Evolutionary conservation across 352 stramenopile species (phyloP), one percentile per base, ranked within the genome.

Genomic region (Sclerospora graminicola): DNA sequence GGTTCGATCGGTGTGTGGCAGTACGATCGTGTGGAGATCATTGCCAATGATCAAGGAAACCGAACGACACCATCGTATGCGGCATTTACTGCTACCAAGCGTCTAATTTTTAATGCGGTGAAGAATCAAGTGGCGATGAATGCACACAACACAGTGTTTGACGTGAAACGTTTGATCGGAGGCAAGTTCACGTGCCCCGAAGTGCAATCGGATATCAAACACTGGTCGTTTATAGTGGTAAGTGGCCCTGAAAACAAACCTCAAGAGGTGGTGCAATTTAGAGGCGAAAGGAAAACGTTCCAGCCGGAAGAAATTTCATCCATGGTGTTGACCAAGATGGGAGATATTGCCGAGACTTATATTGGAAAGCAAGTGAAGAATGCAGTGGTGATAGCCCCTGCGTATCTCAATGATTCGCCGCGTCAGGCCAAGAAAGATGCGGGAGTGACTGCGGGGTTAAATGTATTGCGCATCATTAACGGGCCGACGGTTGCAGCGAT

Each of bases 371-470:
- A 71, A 9, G 60, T 81, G 2, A 69, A 69, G 45, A 82, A 83
- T 15, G 66, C 75, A 7, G 91, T 97, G 14, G 78, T 97, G 28
- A 97, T 91, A 8, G 91, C 98, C 15, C 91, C 91, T n/a, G 91
- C 92, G 2, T 96, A 97, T 51, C 98, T 98, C 61, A 97, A 97
- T 54, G 86, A 97, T 57, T 89, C 72, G 45, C 91, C 98, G 60
- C 81, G 92, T 67, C 62, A 73, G 50, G 59, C 66, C 10, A 78
- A 63, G 46, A 78, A 78, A 58, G 66, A 78, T 42, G 66, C 63
- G 16, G 66, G 66, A 38, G 49, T 59, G n/a, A 78, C 75, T 19
- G 66, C 66, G 41, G 66, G 66, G 20, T 55, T 78, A 13, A 60
- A 78, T 24, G 66, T 78, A 26, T 66, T 67, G 47, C 66, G 66